Percentiles rank a stretch among this genome's conserved stretches.
Conservation (phyloP, 345 rosid genomes). For the Iberis pinnata region DNA sequence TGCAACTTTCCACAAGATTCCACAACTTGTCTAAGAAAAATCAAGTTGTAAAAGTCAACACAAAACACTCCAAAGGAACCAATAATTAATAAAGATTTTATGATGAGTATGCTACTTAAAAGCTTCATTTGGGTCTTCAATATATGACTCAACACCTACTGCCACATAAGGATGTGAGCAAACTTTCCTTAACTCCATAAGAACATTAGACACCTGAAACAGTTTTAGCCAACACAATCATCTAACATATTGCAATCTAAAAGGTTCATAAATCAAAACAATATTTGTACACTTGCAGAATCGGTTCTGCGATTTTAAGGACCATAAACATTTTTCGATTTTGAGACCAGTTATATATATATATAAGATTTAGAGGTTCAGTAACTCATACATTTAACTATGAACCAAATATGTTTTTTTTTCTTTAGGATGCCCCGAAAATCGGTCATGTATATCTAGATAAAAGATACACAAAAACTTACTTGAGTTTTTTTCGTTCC, state of each 20-base stretch:
- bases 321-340: no score
- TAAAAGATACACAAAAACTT: constrained; percentile 6
- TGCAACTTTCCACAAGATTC: constrained; percentile 80
- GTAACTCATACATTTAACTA: no score
- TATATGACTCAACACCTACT: constrained; percentile 61
- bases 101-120: constrained; percentile 39
- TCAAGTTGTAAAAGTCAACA: constrained; percentile 8
- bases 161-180: constrained; percentile 85
- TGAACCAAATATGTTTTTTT: no score
- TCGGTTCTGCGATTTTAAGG: no score
- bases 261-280: constrained; percentile 6
- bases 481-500: constrained; percentile 70
- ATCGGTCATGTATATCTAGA: no score
- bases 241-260: no score
- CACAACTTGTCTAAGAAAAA: constrained; percentile 48
- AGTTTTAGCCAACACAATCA: constrained; percentile 17
- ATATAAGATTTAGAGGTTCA: no score
- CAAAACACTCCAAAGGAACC: not conserved
- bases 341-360: no score
- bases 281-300: not conserved
- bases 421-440: no score
- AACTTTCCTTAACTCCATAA: constrained; percentile 79
- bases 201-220: constrained; percentile 66
- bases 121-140: constrained; percentile 50
- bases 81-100: not conserved